phyloP scores from a whole-genome alignment of 2,329 filamentous ascomycete species.

The Colletotrichum aenigma region DNA sequence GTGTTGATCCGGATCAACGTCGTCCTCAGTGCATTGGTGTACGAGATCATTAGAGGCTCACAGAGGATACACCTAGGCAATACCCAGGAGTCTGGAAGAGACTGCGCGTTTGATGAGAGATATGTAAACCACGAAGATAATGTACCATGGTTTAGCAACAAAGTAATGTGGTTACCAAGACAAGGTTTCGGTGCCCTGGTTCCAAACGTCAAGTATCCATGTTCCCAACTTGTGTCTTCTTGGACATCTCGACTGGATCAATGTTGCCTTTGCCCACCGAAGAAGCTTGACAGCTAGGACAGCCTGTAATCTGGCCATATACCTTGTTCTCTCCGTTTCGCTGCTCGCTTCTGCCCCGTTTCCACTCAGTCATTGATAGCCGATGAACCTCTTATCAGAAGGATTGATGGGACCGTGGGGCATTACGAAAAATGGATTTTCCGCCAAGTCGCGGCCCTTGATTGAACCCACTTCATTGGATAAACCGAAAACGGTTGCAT shows the following conservation, averaged over 20 bases:
- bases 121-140: neutral
- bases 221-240: neutral
- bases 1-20: neutral
- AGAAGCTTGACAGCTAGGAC: neutral
- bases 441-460: neutral
- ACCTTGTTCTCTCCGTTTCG: neutral
- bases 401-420: accelerated
- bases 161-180: neutral
- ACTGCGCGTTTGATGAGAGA: neutral
- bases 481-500: neutral
- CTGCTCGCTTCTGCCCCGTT: neutral
- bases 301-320: neutral
- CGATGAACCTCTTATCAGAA: neutral
- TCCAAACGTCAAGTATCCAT: neutral
- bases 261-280: neutral
- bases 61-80: neutral
- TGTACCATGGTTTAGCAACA: neutral
- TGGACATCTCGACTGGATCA: neutral
- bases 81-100: neutral
- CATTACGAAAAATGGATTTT: neutral
- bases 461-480: neutral
- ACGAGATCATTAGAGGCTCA: neutral
- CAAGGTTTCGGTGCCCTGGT: neutral
- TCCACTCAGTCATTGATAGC: neutral
- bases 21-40: neutral